A percentile compares a stretch with the other conserved stretches of the same genome.
These are phyloP conservation scores for Saturnispora sanitii DNA, from an alignment of 805 yeast species.

Conservation along the genomic window DNA sequence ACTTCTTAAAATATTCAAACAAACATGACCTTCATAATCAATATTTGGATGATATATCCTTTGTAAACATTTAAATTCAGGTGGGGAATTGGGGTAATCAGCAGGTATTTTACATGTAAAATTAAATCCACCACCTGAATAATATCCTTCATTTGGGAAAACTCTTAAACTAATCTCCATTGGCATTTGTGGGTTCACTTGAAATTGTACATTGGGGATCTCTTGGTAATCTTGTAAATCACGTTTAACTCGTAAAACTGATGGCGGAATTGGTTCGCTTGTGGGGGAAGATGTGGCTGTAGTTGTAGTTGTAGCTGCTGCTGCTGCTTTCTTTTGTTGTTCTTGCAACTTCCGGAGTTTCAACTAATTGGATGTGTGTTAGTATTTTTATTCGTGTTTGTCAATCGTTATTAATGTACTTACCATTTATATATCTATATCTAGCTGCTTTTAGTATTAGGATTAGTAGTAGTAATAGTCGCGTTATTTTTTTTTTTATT, in stretches of 20 bases:
- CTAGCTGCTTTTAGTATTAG: too few species aligned
- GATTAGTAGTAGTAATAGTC: too few species aligned
- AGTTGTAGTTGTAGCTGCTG: slow-evolving; percentile 14
- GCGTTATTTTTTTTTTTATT: neutral
- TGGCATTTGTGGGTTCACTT: slow-evolving; percentile 43
- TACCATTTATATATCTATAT: too few species aligned
- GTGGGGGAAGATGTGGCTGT: neutral
- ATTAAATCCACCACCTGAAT: slow-evolving; percentile 54
- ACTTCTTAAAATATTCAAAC: slow-evolving; percentile 82
- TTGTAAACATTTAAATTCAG: slow-evolving; percentile 62
- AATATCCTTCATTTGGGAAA: slow-evolving; percentile 64
- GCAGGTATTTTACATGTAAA: slow-evolving; percentile 60
- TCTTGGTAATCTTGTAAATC: slow-evolving; percentile 61
- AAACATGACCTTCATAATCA: slow-evolving; percentile 81
- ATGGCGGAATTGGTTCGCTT: slow-evolving; percentile 12
- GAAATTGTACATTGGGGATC: slow-evolving; percentile 28
- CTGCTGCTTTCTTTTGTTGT: slow-evolving; percentile 8
- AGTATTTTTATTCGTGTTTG: too few species aligned
- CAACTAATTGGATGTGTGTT: too few species aligned
- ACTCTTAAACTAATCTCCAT: slow-evolving; percentile 52
- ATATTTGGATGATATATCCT: slow-evolving; percentile 91
- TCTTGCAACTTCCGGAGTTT: slow-evolving; percentile 25
- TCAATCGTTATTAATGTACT: too few species aligned
- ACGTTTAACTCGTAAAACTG: slow-evolving; percentile 61
- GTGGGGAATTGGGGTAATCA: slow-evolving; percentile 87